Evolutionary conservation across 78 protist genomes (phyloP), one percentile per base, ranked within the genome.

Genomic region (Mantamonas sphyraenae): DNA sequence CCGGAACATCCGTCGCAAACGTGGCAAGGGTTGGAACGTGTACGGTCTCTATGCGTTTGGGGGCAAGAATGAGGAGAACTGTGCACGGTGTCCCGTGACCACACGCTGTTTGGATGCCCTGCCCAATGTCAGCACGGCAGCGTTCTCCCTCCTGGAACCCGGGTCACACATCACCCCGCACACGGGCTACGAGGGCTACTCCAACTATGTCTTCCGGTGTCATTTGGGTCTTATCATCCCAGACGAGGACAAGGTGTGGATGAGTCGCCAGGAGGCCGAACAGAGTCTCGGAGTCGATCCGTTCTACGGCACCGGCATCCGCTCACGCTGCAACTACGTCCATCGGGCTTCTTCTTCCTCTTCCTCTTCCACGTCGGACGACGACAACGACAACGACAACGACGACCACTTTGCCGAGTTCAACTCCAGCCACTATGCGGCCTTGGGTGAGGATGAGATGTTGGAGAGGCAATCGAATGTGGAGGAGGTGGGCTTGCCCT

Each of bases 41-140:
- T 63, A 28, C 28, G 68, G 68, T 12, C 42, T 63, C 10, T 63
- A 63, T 35, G 68, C 68, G 10, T 63, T 63, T 35, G 68, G 68
- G 28, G 28, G 28, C 28, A 63, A 63, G 28, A 22, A 63, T 22
- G n/a, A 14, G 9, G 50, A 24, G 31, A 63, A 63, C 42, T 31
- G 50, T 12, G 38, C 28, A 63, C 35, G 17, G 51, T 63, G 68
- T 14, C 68, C 68, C 4, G 8, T 14, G 24, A 63, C 68, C 9
- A 35, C 68, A 26, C 28, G 38, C 10, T 14, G 31, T 16, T 35
- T 63, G 50, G 51, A 63, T 7, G 26, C 28, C 28, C 17, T 37
- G 14, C 68, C 68, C 31, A 31, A 31, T 38, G 38, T 63, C 24
- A 35, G 30, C 9, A 63, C 68, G 7, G 68, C 68, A 26, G 68